Conservation (phyloP, 495 filamentous ascomycete genomes). For the Aspergillus homomorphus region DNA sequence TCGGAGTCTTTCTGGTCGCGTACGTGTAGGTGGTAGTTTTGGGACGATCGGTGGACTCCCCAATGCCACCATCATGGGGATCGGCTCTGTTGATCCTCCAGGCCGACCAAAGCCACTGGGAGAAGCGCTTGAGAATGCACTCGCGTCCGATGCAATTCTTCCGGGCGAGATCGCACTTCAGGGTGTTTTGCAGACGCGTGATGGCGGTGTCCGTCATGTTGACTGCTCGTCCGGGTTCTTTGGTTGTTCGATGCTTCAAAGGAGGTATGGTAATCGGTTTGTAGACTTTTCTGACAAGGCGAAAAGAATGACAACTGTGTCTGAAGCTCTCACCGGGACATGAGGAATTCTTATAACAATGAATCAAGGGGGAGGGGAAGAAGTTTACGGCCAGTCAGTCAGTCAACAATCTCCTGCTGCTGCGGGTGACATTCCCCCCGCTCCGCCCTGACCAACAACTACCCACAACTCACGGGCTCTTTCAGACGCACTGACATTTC, state of each 20-base stretch:
- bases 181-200: neutral
- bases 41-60: neutral
- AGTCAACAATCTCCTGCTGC: too few species aligned
- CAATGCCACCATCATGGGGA: neutral
- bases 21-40: neutral
- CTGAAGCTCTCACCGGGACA: neutral
- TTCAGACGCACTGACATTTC: neutral
- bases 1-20: neutral
- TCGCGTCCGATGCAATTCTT: neutral
- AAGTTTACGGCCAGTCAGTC: too few species aligned
- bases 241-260: neutral
- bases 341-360: neutral
- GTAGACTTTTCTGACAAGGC: neutral
- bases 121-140: constrained; percentile 12
- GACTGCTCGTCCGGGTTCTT: too few species aligned
- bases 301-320: neutral
- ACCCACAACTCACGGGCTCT: neutral
- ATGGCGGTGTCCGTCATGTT: neutral
- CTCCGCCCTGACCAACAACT: neutral
- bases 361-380: neutral
- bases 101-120: constrained; percentile 22
- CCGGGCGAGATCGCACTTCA: constrained; percentile 7
- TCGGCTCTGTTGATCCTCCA: constrained; percentile 4
- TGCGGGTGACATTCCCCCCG: neutral
- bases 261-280: neutral